These are phyloP conservation scores for Achlya hypogyna DNA, from an alignment of 352 stramenopile species.

Conservation along the genomic window DNA sequence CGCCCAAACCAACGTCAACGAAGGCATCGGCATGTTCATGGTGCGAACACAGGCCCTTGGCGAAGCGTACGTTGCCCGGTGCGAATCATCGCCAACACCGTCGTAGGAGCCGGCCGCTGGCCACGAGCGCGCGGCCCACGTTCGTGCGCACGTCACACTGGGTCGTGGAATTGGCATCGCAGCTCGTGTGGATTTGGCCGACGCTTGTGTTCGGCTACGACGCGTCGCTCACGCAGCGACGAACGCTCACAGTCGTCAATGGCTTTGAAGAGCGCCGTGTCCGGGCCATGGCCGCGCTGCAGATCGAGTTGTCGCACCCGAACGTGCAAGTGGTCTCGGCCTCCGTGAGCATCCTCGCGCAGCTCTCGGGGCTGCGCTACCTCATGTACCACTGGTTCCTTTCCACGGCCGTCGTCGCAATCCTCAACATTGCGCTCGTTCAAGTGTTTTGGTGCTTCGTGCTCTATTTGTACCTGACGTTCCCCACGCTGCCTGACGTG, in stretches of 20 bases:
- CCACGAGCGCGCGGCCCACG: conserved; percentile 42
- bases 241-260: conserved; percentile 53
- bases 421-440: conserved; percentile 69
- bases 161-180: conserved; percentile 44
- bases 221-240: conserved; percentile 41
- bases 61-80: neutral
- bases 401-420: conserved; percentile 54
- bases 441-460: conserved; percentile 27
- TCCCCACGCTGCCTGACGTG: neutral
- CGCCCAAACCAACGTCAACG: conserved; percentile 49
- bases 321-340: conserved; percentile 58
- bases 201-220: conserved; percentile 30
- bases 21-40: conserved; percentile 75
- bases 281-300: conserved; percentile 41
- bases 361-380: conserved; percentile 70
- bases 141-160: conserved; percentile 52
- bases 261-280: conserved; percentile 47
- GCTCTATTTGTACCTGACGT: conserved; percentile 16
- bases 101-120: conserved; percentile 27
- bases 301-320: conserved; percentile 54
- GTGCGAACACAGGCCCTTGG: conserved; percentile 27
- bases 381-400: conserved; percentile 83
- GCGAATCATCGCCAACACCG: too few species aligned
- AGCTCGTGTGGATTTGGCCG: conserved; percentile 38
- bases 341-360: conserved; percentile 72